Base-by-base conservation (phyloP, 2,329 filamentous ascomycete species). In the Periconia sp. region DNA sequence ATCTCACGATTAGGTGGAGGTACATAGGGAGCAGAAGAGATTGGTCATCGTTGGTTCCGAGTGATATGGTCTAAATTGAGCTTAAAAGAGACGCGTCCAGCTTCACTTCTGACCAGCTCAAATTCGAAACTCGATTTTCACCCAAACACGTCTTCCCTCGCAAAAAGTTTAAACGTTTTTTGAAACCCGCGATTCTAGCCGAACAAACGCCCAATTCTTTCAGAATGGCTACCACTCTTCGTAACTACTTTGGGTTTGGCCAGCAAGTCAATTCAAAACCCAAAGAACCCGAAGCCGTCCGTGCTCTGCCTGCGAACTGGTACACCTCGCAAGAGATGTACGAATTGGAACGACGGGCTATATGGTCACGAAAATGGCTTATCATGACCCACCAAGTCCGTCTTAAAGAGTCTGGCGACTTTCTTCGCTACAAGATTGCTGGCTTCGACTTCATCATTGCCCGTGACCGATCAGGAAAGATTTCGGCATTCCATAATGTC, bases 271-370 rank as follows among this genome's bases (percentile, higher is more conserved):
- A 43, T 30, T 9, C 47, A 7, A 18, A 35, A 14, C 35, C 45
- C 6, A 42, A 44, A 8, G 47, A 27, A 10, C 47, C 41, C 19
- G 48, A 54, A 44, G 56, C 74, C 50, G 61, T 72, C 14, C 65
- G 72, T 30, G 72, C 79, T 13, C 68, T 76, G 18, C 75, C 74
- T n/a, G 58, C 62, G 9, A 61, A 58, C 40, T 71, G 69, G 69
- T 70, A 61, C 27, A 73, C 63, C 13, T 71, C 71, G 10, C 64
- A 61, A 2, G 69, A 73, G 11, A 63, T 75, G 14, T 80, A 75
- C 52, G 66, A 74, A 20, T 69, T 79, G 8, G 77, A 79, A 53
- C 65, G 77, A 10, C 71, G 77, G 5, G 74, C 77, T 14, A 75
- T 79, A 44, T 79, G 79, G 57, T 74, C 70, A 0, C 65, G 67